Evolutionary conservation across 805 yeast genomes (phyloP).

Genomic region (Blastobotrys muscicola): DNA sequence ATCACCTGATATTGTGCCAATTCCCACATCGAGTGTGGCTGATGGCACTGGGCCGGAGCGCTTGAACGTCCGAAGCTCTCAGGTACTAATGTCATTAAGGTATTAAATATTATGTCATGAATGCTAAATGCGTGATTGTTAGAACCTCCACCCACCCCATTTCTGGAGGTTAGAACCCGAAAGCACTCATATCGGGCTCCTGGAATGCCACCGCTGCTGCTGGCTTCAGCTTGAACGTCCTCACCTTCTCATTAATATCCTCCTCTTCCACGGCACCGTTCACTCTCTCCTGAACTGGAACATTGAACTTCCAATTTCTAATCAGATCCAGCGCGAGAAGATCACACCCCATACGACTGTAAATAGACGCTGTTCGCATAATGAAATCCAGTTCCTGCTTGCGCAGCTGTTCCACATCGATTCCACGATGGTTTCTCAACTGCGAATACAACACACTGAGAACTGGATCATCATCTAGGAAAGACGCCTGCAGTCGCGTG

Average conservation of each 20-base stretch:
- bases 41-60: too few relatives aligned
- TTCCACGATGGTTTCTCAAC: conserved; percentile 36
- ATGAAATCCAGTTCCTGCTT: conserved; percentile 51
- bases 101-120: too few relatives aligned
- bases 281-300: neutral
- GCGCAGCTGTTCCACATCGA: neutral
- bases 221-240: conserved; percentile 1
- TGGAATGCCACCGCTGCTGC: conserved; percentile 40
- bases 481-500: conserved; percentile 17
- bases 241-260: neutral
- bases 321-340: conserved; percentile 55
- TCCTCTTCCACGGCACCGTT: neutral
- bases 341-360: conserved; percentile 88
- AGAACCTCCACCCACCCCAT: too few relatives aligned
- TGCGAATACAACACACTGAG: conserved; percentile 54
- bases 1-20: too few relatives aligned
- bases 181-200: conserved; percentile 73
- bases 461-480: conserved; percentile 73
- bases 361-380: conserved; percentile 52
- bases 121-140: too few relatives aligned
- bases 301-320: conserved; percentile 55
- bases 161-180: conserved; percentile 43
- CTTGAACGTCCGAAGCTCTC: too few relatives aligned
- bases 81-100: too few relatives aligned
- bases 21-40: too few relatives aligned